These are phyloP conservation scores for Zygoascus meyerae DNA, from an alignment of 1,139 yeast species.

Conservation along the genomic window DNA sequence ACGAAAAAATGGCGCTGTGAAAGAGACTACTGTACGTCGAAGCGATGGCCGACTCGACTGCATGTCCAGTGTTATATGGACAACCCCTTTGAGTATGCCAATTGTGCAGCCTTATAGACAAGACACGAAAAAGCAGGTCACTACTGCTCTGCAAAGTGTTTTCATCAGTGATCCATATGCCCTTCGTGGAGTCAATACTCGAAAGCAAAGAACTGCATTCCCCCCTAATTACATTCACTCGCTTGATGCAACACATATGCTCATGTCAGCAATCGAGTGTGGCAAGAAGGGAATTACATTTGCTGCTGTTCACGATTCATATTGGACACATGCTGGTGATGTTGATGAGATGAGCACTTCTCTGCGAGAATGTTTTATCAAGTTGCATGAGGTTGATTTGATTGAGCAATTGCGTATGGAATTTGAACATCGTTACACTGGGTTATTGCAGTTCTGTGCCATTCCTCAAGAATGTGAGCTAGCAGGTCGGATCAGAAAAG, in stretches of 20 bases:
- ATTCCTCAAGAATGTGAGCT: conserved; percentile 50
- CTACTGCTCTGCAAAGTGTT: conserved; percentile 79
- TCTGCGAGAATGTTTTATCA: conserved; percentile 74
- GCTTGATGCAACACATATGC: conserved; percentile 95
- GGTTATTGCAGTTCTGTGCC: conserved; percentile 52
- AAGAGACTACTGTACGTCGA: conserved; percentile 16
- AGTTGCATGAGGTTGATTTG: conserved; percentile 67
- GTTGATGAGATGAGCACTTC: conserved; percentile 66
- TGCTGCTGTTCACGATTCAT: conserved; percentile 97
- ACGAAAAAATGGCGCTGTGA: conserved; percentile 5
- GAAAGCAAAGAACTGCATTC: conserved; percentile 88
- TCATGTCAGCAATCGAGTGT: conserved; percentile 79
- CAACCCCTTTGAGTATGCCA: conserved; percentile 79
- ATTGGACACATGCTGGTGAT: conserved; percentile 95
- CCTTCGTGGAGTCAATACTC: conserved; percentile 72
- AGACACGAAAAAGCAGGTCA: conserved; percentile 54
- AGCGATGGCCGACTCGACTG: conserved; percentile 32
- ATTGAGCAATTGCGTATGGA: conserved; percentile 68
- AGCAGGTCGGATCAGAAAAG: conserved; percentile 46
- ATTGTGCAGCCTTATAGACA: conserved; percentile 95
- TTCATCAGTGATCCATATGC: conserved; percentile 79
- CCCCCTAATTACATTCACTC: conserved; percentile 97
- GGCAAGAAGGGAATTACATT: conserved; percentile 63
- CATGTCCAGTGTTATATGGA: conserved; percentile 93
- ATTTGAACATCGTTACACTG: conserved; percentile 72